Evolutionary conservation across 208 protist genomes (phyloP).

Genomic region (Tritrichomonas musculus): DNA sequence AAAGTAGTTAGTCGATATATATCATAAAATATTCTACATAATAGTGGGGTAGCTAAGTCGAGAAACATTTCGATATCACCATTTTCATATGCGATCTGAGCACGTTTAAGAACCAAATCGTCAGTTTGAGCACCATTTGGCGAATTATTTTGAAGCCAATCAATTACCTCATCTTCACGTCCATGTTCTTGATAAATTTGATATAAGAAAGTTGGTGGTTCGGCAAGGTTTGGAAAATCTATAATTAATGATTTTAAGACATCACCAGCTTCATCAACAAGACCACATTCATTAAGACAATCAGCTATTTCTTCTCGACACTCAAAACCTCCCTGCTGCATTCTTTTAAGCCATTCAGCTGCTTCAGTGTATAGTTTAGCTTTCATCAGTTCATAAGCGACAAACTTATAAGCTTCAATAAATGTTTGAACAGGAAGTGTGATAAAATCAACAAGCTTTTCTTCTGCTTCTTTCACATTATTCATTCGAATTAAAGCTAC

Average conservation of each 20-base stretch:
- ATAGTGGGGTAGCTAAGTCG: neutral
- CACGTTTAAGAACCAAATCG: neutral
- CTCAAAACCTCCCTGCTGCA: neutral
- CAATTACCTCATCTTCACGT: neutral
- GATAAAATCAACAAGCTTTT: neutral
- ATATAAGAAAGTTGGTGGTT: neutral
- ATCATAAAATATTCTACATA: conserved; percentile 18
- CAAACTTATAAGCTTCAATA: neutral
- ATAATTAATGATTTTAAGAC: neutral
- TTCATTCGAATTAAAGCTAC: neutral
- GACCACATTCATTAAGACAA: neutral
- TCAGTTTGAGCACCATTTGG: neutral
- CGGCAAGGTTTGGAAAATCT: neutral
- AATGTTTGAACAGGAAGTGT: neutral
- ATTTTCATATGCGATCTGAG: neutral
- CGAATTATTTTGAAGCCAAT: neutral
- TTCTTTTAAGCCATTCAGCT: neutral
- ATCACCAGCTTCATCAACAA: neutral
- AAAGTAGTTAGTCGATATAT: neutral
- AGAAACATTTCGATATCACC: neutral
- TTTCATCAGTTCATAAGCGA: neutral
- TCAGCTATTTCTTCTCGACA: neutral
- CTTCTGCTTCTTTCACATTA: neutral
- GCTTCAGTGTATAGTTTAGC: neutral
- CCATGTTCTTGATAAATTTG: neutral